These are phyloP conservation scores for Naematelia encephala DNA, from an alignment of 768 basidiomycete genomes.

Conservation along the genomic window DNA sequence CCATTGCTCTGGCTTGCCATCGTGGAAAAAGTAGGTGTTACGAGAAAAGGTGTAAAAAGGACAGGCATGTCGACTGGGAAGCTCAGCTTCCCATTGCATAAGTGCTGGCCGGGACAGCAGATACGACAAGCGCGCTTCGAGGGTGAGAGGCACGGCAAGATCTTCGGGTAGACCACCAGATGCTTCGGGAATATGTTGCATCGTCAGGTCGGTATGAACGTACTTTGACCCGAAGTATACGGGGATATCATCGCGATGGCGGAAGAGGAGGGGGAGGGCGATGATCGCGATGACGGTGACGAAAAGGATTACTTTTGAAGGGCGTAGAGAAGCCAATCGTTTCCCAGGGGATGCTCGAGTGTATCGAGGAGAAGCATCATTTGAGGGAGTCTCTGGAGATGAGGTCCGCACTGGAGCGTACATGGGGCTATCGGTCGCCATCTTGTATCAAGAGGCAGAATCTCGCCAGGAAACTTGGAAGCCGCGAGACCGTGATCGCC, in stretches of 20 bases:
- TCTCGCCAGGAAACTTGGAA: too few relatives aligned
- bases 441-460: not conserved
- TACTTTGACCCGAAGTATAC: constrained; percentile 3
- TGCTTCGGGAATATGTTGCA: constrained; percentile 18
- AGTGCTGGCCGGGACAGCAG: constrained; percentile 36
- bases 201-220: constrained; percentile 6
- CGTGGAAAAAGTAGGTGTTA: constrained; percentile 46
- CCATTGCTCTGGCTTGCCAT: constrained; percentile 44
- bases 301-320: constrained; percentile 6
- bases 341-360: constrained; percentile 1
- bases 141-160: constrained; percentile 25
- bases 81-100: constrained; percentile 40
- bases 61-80: constrained; percentile 33
- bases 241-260: constrained; percentile 7
- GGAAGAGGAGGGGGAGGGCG: constrained; percentile 14
- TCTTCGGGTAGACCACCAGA: constrained; percentile 24
- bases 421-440: not conserved
- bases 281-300: constrained; percentile 20
- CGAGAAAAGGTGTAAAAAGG: constrained; percentile 43
- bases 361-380: constrained; percentile 3
- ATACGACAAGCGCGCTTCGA: constrained; percentile 32
- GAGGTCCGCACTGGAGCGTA: not conserved
- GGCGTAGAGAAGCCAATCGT: constrained; percentile 10
- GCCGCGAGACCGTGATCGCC: too few relatives aligned
- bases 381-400: not conserved